Evolutionary conservation across 169 alveolate genomes (phyloP).

Genomic region (Eimeria maxima): DNA sequence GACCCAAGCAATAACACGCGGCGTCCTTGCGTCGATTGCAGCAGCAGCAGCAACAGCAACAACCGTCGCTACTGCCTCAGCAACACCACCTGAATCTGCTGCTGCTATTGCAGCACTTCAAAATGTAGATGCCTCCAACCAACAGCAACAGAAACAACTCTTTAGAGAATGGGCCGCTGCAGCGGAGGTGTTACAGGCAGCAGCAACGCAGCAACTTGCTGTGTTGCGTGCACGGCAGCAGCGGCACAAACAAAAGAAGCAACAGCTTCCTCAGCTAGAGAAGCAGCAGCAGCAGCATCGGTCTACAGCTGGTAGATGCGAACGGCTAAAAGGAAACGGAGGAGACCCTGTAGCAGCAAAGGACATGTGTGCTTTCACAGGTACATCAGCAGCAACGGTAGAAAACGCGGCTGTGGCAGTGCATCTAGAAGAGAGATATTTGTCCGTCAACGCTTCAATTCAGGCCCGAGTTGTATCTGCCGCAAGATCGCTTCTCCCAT

Average conservation of each 20-base stretch:
- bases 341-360: not conserved
- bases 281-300: conserved; percentile 15
- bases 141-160: conserved; percentile 26
- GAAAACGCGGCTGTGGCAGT: not conserved
- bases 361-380: not conserved
- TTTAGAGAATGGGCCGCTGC: conserved; percentile 20
- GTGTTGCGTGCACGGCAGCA: conserved; percentile 40
- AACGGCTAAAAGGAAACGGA: not conserved
- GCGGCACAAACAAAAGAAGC: conserved; percentile 3
- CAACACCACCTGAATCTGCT: not conserved
- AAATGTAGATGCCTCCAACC: not conserved
- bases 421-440: not conserved
- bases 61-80: not conserved
- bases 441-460: not conserved
- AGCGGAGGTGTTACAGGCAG: conserved; percentile 24
- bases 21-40: not conserved
- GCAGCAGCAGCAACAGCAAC: conserved; percentile 24
- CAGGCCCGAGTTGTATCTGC: conserved; percentile 14
- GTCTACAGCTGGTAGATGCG: not conserved
- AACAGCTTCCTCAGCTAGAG: not conserved
- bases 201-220: conserved; percentile 9
- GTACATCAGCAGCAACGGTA: not conserved
- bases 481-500: not conserved
- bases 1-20: conserved; percentile 44
- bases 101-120: not conserved